Evolutionary conservation across 306 rosid species (phyloP), one percentile per base, ranked within the genome.

Genomic region (Echinosophora koreensis): DNA sequence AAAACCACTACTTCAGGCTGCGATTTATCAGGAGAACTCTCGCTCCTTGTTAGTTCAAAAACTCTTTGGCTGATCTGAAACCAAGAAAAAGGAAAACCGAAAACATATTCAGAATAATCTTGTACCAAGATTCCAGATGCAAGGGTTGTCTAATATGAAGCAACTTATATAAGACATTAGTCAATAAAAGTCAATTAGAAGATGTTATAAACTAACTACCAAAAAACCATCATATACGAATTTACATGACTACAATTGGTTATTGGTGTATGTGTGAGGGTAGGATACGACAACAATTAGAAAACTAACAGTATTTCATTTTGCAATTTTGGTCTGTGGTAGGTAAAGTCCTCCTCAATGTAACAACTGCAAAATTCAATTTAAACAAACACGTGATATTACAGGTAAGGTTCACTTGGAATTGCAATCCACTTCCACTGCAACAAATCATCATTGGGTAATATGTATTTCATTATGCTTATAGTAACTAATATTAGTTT

Each of bases 31-130:
- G 61, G 49, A 58, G 81, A 73, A 66, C 65, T 81, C 51, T 69
- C 87, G 12, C 58, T 82, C 75, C 82, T 92, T 64, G 88, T 87
- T 85, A 83, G 79, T 84, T 89, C 94, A 63, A 90, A 92, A 50
- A 92, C 97, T 75, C 92, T 84, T 76, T 83, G 86, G 86, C 99
- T 90, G 60, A 95, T 95, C 99, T 95, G 97, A 68, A 65, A n/a
- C 71, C 39, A 77, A 56, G 28, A 81, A 76, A 79, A 77, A 74
- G 63, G 28, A 82, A 73, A 79, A 79, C 9, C 37, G 35, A 82
- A 81, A 81, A 79, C 22, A 39, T 35, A 70, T 71, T 81, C 17
- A 69, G 52, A 44, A 66, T 30, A 64, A 5, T 3, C 16, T 63
- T 50, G 38, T n/a, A 14, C 42, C 42, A 76, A 80, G 49, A n/a